Evolutionary conservation across 441 rosid genomes (phyloP), one percentile per base, ranked within the genome.

Genomic region (Arabidopsis lyrata): DNA sequence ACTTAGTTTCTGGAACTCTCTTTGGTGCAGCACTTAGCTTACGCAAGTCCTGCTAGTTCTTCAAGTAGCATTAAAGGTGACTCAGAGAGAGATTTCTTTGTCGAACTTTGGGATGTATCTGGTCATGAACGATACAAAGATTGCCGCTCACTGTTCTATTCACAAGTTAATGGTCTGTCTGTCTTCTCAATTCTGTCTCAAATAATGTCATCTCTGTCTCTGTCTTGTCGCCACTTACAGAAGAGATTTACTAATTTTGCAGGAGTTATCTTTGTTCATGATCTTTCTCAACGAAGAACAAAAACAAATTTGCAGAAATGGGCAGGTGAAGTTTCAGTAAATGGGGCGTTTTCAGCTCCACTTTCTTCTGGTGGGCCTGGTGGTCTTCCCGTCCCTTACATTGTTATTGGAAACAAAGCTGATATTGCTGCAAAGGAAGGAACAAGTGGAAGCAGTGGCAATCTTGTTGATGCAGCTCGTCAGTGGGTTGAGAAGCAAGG

Each of bases 41-140:
- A 29, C 31, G 31, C 31, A 29, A 29, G 31, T 29, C 31, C 31
- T 29, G 31, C 89, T 79, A 92, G 99, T 85, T 92, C 99, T 71
- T 95, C 97, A 16, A 89, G 84, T 79, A 90, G 92, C 84, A 77
- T 89, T 64, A 88, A 84, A 82, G 95, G 96, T 64, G 97, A 92
- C 75, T 63, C 87, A 18, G 96, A 90, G 73, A 86, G 98, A 84
- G 99, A 89, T 72, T 92, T 92, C 85, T 95, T 95, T 74, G 82
- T 90, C 45, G 96, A 95, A 83, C 94, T 95, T 5, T 95, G 99
- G 99, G 99, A 95, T 77, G 88, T 29, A 3, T 29, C 31, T 0
- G 31, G 31, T 29, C 31, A 29, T 29, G 31, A 29, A 29, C 31
- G 31, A 29, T 29, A 29, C 31, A 29, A 29, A 29, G 31, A 29